Conservation (phyloP, 2,329 filamentous ascomycete genomes). For the Alternaria incomplexa region DNA sequence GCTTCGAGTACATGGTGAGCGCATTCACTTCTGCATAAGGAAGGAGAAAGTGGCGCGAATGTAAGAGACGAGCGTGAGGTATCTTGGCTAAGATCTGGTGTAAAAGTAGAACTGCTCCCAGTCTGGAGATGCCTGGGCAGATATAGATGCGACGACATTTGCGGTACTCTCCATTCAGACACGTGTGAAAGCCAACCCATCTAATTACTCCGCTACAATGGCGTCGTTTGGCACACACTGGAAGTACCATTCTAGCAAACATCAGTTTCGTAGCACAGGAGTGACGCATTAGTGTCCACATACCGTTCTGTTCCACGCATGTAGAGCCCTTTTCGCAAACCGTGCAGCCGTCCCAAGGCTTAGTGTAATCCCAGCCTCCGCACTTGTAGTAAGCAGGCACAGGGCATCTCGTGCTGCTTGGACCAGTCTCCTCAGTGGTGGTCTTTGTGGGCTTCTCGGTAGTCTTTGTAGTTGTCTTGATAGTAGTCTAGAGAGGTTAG, state of each 20-base stretch:
- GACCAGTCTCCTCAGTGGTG: constrained; percentile 25
- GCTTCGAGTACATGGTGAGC: not conserved
- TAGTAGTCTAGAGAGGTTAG: constrained; percentile 9
- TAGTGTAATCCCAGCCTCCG: constrained; percentile 32
- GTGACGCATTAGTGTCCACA: constrained; percentile 1
- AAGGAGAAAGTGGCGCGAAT: too few species aligned
- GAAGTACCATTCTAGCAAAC: constrained; percentile 30
- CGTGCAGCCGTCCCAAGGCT: constrained; percentile 37
- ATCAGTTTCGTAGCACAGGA: constrained; percentile 1
- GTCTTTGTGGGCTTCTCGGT: constrained; percentile 13
- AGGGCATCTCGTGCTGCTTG: constrained; percentile 39
- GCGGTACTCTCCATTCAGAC: fast-evolving
- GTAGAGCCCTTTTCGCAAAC: constrained; percentile 33
- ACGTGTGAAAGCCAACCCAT: not conserved
- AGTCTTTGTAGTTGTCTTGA: constrained; percentile 13
- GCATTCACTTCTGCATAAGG: not conserved
- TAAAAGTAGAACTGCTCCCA: not conserved
- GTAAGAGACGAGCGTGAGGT: not conserved
- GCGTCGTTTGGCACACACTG: constrained; percentile 34
- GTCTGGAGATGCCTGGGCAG: not conserved
- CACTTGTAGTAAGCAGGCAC: constrained; percentile 42
- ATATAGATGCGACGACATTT: fast-evolving
- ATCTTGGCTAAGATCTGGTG: not conserved
- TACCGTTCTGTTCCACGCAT: constrained; percentile 39
- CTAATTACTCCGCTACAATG: not conserved